phyloP scores from a whole-genome alignment of 129 eudicot genomes.

The Chrysanthemum seticuspe region DNA sequence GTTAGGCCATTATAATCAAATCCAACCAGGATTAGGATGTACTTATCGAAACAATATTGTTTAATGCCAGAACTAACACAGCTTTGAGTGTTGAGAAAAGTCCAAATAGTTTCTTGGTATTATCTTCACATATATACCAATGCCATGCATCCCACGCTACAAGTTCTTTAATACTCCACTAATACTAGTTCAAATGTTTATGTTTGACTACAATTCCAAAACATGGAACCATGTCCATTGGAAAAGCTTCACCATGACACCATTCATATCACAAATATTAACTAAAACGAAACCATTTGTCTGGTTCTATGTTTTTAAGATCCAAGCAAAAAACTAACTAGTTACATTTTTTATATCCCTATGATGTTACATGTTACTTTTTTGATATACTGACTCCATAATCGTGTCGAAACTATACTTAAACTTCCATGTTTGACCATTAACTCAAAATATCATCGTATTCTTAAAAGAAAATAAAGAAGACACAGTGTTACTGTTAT shows the following conservation, averaged over 20 bases:
- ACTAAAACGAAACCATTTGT: neutral
- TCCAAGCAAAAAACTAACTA: no score
- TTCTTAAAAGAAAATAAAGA: no score
- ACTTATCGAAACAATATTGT: neutral
- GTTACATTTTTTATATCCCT: no score
- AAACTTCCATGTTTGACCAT: no score
- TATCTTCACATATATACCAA: slow-evolving; percentile 8
- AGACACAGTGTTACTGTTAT: no score
- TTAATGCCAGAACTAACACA: slow-evolving; percentile 5
- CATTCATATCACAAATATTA: slow-evolving; percentile 1
- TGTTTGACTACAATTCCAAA: slow-evolving; percentile 17
- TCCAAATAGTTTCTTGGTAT: slow-evolving; percentile 19
- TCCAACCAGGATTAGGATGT: no score
- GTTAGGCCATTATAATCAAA: no score
- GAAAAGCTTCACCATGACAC: slow-evolving; percentile 9
- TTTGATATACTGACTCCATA: no score
- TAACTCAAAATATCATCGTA: no score
- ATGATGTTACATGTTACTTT: no score
- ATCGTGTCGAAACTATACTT: no score
- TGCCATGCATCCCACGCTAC: slow-evolving; percentile 25
- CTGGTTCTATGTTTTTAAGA: neutral
- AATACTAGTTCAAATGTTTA: slow-evolving; percentile 9
- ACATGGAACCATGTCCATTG: slow-evolving; percentile 39
- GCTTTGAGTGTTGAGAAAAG: slow-evolving; percentile 22
- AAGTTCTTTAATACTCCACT: slow-evolving; percentile 14